These are phyloP conservation scores for Tillandsia fasciculata DNA, from an alignment of 176 grass and related monocot species.

Conservation along the genomic window DNA sequence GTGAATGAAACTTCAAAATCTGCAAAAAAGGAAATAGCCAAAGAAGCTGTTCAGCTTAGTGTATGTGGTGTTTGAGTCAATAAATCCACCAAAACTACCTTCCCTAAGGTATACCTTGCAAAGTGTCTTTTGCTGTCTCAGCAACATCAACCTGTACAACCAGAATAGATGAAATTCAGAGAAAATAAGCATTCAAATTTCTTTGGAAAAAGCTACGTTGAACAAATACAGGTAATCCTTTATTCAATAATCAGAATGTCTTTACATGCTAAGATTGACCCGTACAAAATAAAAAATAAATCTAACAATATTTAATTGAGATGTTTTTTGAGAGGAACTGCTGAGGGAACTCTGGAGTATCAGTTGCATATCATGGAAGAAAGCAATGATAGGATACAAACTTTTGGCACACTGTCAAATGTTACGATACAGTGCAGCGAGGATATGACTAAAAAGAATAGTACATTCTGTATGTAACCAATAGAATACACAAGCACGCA, in stretches of 20 bases:
- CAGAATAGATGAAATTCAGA: slow-evolving; percentile 14
- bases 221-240: slow-evolving; percentile 9
- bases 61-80: slow-evolving; percentile 12
- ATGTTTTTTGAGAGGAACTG: no score
- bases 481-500: no score
- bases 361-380: no score
- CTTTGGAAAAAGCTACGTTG: background rate
- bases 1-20: slow-evolving; percentile 88
- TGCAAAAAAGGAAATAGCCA: slow-evolving; percentile 20
- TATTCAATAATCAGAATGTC: slow-evolving; percentile 9
- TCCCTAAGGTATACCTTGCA: slow-evolving; percentile 33
- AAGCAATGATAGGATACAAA: no score
- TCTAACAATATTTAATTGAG: no score
- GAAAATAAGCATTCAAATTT: slow-evolving; percentile 6
- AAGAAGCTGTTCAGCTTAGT: slow-evolving; percentile 16
- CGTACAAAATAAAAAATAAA: no score
- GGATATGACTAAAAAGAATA: no score
- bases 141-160: slow-evolving; percentile 7
- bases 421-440: no score
- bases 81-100: slow-evolving; percentile 19
- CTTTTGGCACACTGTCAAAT: no score
- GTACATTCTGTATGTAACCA: no score
- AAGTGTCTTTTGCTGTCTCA: slow-evolving; percentile 14
- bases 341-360: no score
- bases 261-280: background rate